phyloP scores from a whole-genome alignment of 2,329 filamentous ascomycete genomes.

The Sclerotinia glacialis region DNA sequence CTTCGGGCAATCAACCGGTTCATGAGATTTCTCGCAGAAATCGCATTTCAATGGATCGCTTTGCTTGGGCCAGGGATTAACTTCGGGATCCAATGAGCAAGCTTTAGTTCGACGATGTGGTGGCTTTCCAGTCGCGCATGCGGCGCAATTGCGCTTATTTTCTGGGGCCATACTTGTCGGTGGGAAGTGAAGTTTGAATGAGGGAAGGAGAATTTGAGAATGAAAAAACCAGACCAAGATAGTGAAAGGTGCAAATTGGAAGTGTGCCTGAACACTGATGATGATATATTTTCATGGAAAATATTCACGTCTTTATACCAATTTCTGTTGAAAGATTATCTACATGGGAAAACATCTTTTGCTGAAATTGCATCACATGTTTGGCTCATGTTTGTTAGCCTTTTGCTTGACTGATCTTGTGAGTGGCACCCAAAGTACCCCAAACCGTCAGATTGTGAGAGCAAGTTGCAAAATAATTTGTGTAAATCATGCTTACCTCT shows the following conservation, averaged over 20 bases:
- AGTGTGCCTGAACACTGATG: background rate
- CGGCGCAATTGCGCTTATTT: background rate
- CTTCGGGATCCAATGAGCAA: background rate
- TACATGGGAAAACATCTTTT: too few species aligned
- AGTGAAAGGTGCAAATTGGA: background rate
- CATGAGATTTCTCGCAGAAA: background rate
- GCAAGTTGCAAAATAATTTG: background rate
- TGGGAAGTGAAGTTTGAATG: too few species aligned
- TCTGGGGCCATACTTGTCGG: background rate
- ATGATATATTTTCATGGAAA: background rate
- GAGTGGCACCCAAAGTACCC: background rate
- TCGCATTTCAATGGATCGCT: background rate
- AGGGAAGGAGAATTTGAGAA: too few species aligned
- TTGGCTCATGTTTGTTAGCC: background rate
- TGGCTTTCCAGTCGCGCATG: background rate
- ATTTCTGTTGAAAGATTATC: background rate
- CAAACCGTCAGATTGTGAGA: background rate
- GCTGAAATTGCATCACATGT: background rate
- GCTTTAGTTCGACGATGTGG: background rate
- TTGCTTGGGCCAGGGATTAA: background rate
- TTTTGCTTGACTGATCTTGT: background rate
- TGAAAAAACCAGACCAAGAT: background rate
- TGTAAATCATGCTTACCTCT: background rate
- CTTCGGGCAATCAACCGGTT: background rate
- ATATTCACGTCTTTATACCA: background rate